Evolutionary conservation across 2,329 filamentous ascomycete species (phyloP), one percentile per base, ranked within the genome.

Genomic region (Colletotrichum nymphaeae): DNA sequence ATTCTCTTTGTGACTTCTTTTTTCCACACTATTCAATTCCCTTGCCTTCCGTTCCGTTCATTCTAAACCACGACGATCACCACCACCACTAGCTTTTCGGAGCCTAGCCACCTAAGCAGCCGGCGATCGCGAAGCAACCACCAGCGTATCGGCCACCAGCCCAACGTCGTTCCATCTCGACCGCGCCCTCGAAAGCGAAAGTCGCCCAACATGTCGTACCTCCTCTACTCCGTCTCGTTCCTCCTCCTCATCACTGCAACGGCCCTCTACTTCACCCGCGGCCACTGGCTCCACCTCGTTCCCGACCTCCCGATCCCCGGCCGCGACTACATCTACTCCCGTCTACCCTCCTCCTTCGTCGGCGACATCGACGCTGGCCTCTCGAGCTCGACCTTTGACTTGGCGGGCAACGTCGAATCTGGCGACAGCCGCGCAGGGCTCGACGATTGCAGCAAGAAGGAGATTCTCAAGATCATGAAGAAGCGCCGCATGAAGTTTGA

Each of bases 381-480:
- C 32, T 93, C 92, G 55, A 96, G 93, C 73, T 89, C 88, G 68
- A 94, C 92, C 67, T 99, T 99, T 81, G 93, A 98, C 79, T 89
- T 99, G 30, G 85, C 88, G 11, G 90, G 89, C 75, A 99, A 99
- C 80, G 87, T 99, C 42, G 92, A 92, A 71, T 90, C 89, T 14
- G 94, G 93, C 63, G 97, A 99, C 81, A 87, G 88, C 35, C 90
- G 97, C 76, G 90, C 91, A 0, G 97, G 97, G 0, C 87, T 99
- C 22, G 95, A 98, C 80, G 91, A 93, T 76, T 86, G 86, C 60
- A 93, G 90, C 69, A 98, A 98, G 87, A 85, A 88, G 52, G 94
- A 97, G 82, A 92, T 99, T 55, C 89, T 95, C 78, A 90, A 89
- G 78, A 95, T 99, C 77, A 99, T 99, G 97, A 96, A 95, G 89